Base-by-base conservation (phyloP, 1,284 basidiomycete species). In the Rhodotorula sp. region DNA sequence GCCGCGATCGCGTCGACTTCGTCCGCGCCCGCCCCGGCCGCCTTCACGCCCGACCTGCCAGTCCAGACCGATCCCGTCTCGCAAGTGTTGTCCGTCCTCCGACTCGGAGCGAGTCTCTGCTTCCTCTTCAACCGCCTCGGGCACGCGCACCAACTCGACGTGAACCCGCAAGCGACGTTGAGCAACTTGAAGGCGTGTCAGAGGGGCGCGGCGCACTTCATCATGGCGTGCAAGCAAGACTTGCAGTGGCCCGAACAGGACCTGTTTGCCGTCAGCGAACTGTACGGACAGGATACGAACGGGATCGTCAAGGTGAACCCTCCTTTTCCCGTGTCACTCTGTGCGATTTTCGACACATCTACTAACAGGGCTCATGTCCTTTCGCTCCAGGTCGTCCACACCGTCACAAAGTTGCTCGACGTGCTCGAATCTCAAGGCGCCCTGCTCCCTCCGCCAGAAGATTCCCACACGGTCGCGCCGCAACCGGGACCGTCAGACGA, bases 31-130 rank as follows among this genome's bases (percentile, higher is more conserved):
- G 26, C 39, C 23, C 61, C 64, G 15, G 31, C 62, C 15, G 21
- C 54, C n/a, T 39, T n/a, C 29, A 26, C 58, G 20, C 62, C 57
- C 20, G 58, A 60, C 12, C n/a, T 61, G 21, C 23, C 52, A 14
- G n/a, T 60, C 20, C 65, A 73, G 52, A 80, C 74, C 76, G 82
- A 80, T 79, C 85, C 80, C 48, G 96, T 99, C 78, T 90, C 91
- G 57, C 92, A 95, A 82, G 88, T 97, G 63, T 95, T 94, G 89
- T 92, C 95, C 80, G 89, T 91, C 80, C 91, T 99, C 83, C 90
- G 93, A 51, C 87, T 95, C 58, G 96, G 97, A 72, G 90, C 92
- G 48, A 91, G 95, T 51, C 90, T 99, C 74, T 96, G 93, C 84
- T 94, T 90, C 83, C 89, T 99, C 78, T 96, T 92, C 86, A 97